Percentiles rank a stretch among this genome's conserved stretches.
These are phyloP conservation scores for Phialophora macrospora DNA, from an alignment of 2,329 filamentous ascomycete species.

Conservation along the genomic window DNA sequence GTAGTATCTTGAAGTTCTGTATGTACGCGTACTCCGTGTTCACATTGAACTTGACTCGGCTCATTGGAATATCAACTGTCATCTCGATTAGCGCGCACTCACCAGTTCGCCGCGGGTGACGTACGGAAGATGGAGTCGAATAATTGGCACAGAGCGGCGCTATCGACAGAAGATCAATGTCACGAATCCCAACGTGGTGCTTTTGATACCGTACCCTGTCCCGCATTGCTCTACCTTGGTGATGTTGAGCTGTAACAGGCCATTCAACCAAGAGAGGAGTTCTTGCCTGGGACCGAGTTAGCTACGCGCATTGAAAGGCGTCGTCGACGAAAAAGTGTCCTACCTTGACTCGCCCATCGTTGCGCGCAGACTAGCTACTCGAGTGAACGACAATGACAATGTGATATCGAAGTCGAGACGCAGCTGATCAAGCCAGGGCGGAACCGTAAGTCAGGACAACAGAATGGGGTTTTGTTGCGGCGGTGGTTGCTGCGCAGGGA, in stretches of 20 bases:
- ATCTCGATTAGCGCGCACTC: constrained; percentile 20
- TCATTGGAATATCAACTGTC: constrained; percentile 85
- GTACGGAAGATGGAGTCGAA: constrained; percentile 95
- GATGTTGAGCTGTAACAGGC: constrained; percentile 95
- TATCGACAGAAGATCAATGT: constrained; percentile 47
- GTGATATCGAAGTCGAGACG: not conserved
- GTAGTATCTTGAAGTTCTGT: constrained; percentile 97
- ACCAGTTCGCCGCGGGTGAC: constrained; percentile 39
- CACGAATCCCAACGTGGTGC: constrained; percentile 84
- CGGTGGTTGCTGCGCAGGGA: constrained; percentile 18
- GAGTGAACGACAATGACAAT: not conserved
- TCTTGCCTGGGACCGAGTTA: constrained; percentile 72
- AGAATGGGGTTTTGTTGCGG: constrained; percentile 15
- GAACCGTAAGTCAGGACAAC: not conserved
- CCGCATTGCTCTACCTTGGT: constrained; percentile 99
- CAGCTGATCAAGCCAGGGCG: not conserved
- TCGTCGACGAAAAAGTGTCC: not conserved
- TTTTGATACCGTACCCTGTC: constrained; percentile 72
- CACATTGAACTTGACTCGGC: constrained; percentile 96
- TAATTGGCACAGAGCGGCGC: constrained; percentile 85
- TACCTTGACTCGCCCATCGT: constrained; percentile 71
- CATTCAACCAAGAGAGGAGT: constrained; percentile 94
- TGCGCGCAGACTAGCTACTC: constrained; percentile 33
- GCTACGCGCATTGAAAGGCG: not conserved
- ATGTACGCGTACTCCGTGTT: constrained; percentile 97